Evolutionary conservation across 1,139 yeast species (phyloP).

Genomic region (Suhomyces bokatorum): DNA sequence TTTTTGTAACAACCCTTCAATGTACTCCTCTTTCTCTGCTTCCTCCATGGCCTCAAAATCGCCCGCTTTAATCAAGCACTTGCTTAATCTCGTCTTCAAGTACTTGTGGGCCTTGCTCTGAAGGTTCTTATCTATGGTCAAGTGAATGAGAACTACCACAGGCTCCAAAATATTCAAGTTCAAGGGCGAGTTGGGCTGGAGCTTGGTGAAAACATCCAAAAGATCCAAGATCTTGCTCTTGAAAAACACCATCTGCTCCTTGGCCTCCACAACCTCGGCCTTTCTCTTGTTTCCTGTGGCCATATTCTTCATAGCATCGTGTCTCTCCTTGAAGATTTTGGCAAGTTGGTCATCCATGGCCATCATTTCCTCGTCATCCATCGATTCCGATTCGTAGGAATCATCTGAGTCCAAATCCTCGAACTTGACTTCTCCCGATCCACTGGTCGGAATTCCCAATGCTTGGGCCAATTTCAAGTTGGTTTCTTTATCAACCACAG

Average conservation of each 20-base stretch:
- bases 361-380: conserved; percentile 98
- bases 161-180: conserved; percentile 56
- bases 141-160: conserved; percentile 56
- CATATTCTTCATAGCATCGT: conserved; percentile 53
- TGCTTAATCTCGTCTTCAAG: conserved; percentile 64
- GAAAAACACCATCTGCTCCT: conserved; percentile 75
- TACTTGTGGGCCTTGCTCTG: conserved; percentile 77
- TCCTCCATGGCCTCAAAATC: conserved; percentile 20
- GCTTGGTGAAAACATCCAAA: conserved; percentile 59
- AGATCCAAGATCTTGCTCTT: conserved; percentile 79
- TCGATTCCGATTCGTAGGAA: conserved; percentile 69
- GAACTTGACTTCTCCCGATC: conserved; percentile 47
- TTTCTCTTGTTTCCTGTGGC: conserved; percentile 69
- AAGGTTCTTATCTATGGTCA: conserved; percentile 67
- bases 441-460: conserved; percentile 61
- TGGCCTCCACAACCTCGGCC: conserved; percentile 70
- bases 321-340: conserved; percentile 79
- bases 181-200: conserved; percentile 44
- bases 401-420: conserved; percentile 34
- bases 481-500: conserved; percentile 67
- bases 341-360: conserved; percentile 87
- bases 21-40: conserved; percentile 19
- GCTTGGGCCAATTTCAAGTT: conserved; percentile 77
- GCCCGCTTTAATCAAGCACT: conserved; percentile 36
- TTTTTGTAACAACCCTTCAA: conserved; percentile 23